Evolutionary conservation across 805 yeast genomes (phyloP).

Genomic region (Metschnikowia baotianmanensis): DNA sequence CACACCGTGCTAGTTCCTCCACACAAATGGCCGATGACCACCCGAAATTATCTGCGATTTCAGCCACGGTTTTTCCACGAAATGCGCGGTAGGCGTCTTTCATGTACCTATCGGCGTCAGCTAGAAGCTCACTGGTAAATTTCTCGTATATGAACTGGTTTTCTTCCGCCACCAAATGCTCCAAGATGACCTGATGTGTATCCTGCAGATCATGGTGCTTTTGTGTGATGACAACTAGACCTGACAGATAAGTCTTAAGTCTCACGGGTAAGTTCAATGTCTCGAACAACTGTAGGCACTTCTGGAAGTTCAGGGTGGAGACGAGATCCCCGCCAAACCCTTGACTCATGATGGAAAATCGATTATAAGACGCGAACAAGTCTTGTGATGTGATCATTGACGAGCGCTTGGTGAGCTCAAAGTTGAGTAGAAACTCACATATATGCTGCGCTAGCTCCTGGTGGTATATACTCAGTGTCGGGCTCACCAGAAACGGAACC

Average conservation of each 20-base stretch:
- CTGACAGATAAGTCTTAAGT: constrained; percentile 34
- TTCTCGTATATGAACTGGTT: constrained; percentile 25
- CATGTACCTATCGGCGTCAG: constrained; percentile 17
- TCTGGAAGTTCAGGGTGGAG: constrained; percentile 63
- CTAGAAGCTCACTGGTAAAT: constrained; percentile 23
- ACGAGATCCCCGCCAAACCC: constrained; percentile 62
- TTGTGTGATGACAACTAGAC: constrained; percentile 33
- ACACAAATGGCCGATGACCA: constrained; percentile 67
- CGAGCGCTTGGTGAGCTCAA: constrained; percentile 28
- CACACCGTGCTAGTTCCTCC: constrained; percentile 61
- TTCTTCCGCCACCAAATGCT: constrained; percentile 25
- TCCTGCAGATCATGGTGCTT: constrained; percentile 24
- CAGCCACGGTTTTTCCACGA: constrained; percentile 37
- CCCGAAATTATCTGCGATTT: constrained; percentile 48
- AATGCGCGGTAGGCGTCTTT: constrained; percentile 21
- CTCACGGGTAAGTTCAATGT: constrained; percentile 56
- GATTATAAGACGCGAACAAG: constrained; percentile 40
- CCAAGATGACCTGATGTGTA: constrained; percentile 23
- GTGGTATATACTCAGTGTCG: constrained; percentile 38
- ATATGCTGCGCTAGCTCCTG: constrained; percentile 78
- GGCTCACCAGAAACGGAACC: constrained; percentile 36
- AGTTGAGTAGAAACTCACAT: constrained; percentile 58
- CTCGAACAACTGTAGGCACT: constrained; percentile 59
- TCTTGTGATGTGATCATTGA: constrained; percentile 43
- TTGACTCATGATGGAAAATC: constrained; percentile 32